Conservation (phyloP, 2,329 filamentous ascomycete genomes). For the Penicillium occitanis region DNA sequence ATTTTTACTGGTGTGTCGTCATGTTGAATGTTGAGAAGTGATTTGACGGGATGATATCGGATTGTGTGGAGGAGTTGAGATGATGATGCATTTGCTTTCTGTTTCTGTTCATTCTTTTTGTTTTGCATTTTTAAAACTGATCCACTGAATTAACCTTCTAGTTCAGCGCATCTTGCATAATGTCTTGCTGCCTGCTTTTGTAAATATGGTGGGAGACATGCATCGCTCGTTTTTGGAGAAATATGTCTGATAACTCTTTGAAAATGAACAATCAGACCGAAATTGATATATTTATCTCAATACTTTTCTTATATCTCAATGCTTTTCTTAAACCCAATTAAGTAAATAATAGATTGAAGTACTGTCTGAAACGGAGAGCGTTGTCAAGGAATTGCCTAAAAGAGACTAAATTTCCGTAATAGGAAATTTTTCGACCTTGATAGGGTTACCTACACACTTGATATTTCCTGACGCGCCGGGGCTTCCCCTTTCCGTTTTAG, state of each 20-base stretch:
- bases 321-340: not conserved
- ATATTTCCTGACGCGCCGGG: too few relatives aligned
- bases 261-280: constrained; percentile 3
- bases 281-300: not conserved
- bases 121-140: not conserved
- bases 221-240: constrained; percentile 14
- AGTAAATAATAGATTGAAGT: not conserved
- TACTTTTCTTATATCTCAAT: not conserved
- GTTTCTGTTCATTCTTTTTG: constrained; percentile 7
- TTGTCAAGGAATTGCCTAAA: not conserved
- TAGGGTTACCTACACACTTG: not conserved
- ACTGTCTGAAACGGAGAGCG: not conserved
- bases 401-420: not conserved
- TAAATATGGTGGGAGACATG: constrained; percentile 12
- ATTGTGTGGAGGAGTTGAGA: not conserved
- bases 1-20: not conserved
- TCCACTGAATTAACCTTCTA: not conserved
- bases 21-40: not conserved
- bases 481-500: too few relatives aligned
- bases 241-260: constrained; percentile 9
- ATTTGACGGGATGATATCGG: not conserved
- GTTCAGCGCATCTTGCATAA: constrained; percentile 10
- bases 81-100: not conserved
- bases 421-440: not conserved
- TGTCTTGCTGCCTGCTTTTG: constrained; percentile 3